Percentiles rank a stretch among this genome's conserved stretches.
These are phyloP conservation scores for Salix koriyanagi DNA, from an alignment of 345 rosid species.

Conservation along the genomic window DNA sequence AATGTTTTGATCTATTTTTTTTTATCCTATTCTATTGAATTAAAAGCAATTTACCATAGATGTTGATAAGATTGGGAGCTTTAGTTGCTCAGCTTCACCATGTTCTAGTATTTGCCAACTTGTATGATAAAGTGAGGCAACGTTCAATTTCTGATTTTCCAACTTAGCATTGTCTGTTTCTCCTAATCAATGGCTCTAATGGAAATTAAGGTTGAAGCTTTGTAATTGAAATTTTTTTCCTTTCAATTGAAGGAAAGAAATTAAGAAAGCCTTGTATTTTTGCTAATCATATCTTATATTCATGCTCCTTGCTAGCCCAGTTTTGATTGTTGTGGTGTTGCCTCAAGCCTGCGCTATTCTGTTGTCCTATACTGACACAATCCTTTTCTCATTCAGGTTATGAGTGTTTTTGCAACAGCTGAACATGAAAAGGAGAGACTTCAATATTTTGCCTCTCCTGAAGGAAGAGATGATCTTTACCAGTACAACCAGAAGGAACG, in stretches of 20 bases:
- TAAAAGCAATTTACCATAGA: too few species aligned
- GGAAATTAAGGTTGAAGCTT: not conserved
- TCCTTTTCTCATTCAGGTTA: constrained; percentile 42
- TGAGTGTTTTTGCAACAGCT: constrained; percentile 83
- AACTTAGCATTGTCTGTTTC: not conserved
- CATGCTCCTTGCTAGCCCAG: not conserved
- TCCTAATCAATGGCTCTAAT: not conserved
- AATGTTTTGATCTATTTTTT: too few species aligned
- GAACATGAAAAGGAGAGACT: constrained; percentile 83
- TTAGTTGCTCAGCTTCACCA: too few species aligned
- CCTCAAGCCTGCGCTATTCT: not conserved
- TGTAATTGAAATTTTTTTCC: too few species aligned
- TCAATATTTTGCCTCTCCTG: constrained; percentile 77
- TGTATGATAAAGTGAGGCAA: too few species aligned
- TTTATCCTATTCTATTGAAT: too few species aligned
- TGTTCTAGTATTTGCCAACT: too few species aligned
- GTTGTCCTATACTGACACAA: constrained; percentile 3
- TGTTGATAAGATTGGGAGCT: too few species aligned
- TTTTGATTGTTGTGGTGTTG: not conserved
- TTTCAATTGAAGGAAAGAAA: not conserved
- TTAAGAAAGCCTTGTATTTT: not conserved
- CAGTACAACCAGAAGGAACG: constrained; percentile 90
- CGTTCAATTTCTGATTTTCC: too few species aligned
- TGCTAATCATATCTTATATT: not conserved
- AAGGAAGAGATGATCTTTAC: constrained; percentile 93